Conservation (phyloP, 768 basidiomycete genomes). For the Amanita subjunquillea region DNA sequence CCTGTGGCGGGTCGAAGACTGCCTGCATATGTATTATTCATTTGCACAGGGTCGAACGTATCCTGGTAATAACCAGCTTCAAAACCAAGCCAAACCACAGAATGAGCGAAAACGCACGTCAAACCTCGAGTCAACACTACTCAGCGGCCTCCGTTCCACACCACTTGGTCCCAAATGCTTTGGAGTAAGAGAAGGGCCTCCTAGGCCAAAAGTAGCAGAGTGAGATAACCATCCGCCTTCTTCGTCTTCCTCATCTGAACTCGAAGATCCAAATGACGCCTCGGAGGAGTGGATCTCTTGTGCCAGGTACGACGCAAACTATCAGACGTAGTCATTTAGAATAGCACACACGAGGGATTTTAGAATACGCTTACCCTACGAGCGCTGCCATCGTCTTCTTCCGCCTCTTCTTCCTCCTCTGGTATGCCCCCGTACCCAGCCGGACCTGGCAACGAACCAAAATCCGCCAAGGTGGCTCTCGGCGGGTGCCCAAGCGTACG, state of each 20-base stretch:
- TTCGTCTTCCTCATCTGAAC: slow-evolving; percentile 65
- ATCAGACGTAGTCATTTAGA: neutral
- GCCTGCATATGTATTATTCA: slow-evolving; percentile 10
- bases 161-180: slow-evolving; percentile 23
- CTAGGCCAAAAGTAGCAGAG: slow-evolving; percentile 50
- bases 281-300: slow-evolving; percentile 63
- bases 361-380: slow-evolving; percentile 26
- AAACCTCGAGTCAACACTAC: slow-evolving; percentile 13
- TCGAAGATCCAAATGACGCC: slow-evolving; percentile 34
- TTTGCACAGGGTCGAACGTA: slow-evolving; percentile 32
- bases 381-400: slow-evolving; percentile 31
- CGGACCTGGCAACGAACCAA: slow-evolving; percentile 36
- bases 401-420: slow-evolving; percentile 30
- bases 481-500: slow-evolving; percentile 32
- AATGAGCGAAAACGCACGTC: neutral
- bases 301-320: slow-evolving; percentile 78
- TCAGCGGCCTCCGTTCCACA: slow-evolving; percentile 31
- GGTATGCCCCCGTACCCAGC: slow-evolving; percentile 22
- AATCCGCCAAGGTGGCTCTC: slow-evolving; percentile 52
- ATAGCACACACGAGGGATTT: slow-evolving; percentile 3
- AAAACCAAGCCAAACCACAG: neutral
- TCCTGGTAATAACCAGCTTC: slow-evolving; percentile 24
- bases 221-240: slow-evolving; percentile 76
- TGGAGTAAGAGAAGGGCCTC: slow-evolving; percentile 31
- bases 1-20: neutral